A percentile compares a stretch with the other conserved stretches of the same genome.
Conservation (phyloP, 225 moss, liverwort and hornwort species). For the Physcomitrellopsis africana region DNA sequence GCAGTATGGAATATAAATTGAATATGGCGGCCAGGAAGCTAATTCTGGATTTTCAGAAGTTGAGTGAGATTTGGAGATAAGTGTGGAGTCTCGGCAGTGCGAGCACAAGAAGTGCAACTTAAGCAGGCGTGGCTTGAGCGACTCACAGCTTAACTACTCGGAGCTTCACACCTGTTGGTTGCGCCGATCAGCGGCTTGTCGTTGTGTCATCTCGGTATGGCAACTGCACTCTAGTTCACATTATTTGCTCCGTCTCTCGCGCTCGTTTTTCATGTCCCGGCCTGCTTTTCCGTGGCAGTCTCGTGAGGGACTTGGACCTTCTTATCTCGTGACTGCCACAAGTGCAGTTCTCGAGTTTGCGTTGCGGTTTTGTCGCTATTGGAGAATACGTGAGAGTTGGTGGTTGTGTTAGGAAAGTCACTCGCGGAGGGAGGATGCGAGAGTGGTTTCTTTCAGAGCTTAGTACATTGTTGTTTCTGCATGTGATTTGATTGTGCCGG, state of each 20-base stretch:
- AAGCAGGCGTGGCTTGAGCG: constrained; percentile 9
- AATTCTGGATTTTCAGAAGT: too few species aligned
- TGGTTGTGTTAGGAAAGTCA: neutral
- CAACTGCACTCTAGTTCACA: constrained; percentile 4
- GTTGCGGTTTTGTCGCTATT: constrained; percentile 33
- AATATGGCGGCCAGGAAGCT: too few species aligned
- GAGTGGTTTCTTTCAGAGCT: too few species aligned
- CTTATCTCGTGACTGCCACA: constrained; percentile 25
- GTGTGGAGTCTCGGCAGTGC: neutral
- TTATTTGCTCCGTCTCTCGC: constrained; percentile 24
- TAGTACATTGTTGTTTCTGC: neutral
- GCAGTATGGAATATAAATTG: too few species aligned
- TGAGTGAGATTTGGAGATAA: neutral
- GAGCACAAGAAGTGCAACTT: neutral
- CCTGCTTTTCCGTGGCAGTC: constrained; percentile 27
- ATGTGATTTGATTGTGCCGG: neutral
- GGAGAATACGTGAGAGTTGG: neutral
- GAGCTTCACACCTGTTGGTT: neutral
- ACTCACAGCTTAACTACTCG: constrained; percentile 9
- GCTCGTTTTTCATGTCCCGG: constrained; percentile 9
- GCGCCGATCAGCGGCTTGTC: constrained; percentile 9
- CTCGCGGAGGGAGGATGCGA: neutral
- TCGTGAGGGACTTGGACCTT: neutral
- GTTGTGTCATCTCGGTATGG: constrained; percentile 32
- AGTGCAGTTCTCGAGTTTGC: constrained; percentile 17